These are phyloP conservation scores for Fusarium sp. DNA, from an alignment of 2,329 filamentous ascomycete species.

Conservation along the genomic window DNA sequence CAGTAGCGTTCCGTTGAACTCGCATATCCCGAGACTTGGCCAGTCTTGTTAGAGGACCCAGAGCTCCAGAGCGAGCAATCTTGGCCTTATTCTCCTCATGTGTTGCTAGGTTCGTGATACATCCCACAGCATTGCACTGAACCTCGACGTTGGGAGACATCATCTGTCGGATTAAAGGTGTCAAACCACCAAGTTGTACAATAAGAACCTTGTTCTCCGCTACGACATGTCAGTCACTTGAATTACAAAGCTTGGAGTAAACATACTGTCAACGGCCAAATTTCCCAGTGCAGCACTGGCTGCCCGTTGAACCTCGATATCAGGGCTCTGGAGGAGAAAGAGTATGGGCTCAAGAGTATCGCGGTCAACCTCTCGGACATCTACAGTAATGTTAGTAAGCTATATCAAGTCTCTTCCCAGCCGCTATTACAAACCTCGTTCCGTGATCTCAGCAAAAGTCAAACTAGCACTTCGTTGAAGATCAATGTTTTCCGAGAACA, in stretches of 20 bases:
- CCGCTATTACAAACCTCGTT: conserved; percentile 78
- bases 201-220: conserved; percentile 98
- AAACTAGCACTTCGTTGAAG: conserved; percentile 96
- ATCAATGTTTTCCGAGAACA: conserved; percentile 99
- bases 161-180: conserved; percentile 96
- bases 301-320: conserved; percentile 96
- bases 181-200: conserved; percentile 89
- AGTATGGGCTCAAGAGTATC: conserved; percentile 97
- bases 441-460: conserved; percentile 98
- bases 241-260: not conserved
- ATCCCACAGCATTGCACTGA: conserved; percentile 98
- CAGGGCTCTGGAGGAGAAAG: conserved; percentile 91
- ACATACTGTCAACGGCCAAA: conserved; percentile 93
- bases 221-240: conserved; percentile 62
- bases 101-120: conserved; percentile 97
- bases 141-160: conserved; percentile 98
- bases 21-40: conserved; percentile 99
- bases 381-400: conserved; percentile 61
- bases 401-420: not conserved
- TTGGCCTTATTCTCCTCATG: conserved; percentile 99
- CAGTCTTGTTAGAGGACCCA: conserved; percentile 89
- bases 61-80: conserved; percentile 93
- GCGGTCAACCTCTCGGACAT: conserved; percentile 95
- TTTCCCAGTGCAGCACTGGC: conserved; percentile 97
- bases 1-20: conserved; percentile 96